phyloP scores from a whole-genome alignment of 2,329 filamentous ascomycete genomes.

The Elsinoe fawcettii region DNA sequence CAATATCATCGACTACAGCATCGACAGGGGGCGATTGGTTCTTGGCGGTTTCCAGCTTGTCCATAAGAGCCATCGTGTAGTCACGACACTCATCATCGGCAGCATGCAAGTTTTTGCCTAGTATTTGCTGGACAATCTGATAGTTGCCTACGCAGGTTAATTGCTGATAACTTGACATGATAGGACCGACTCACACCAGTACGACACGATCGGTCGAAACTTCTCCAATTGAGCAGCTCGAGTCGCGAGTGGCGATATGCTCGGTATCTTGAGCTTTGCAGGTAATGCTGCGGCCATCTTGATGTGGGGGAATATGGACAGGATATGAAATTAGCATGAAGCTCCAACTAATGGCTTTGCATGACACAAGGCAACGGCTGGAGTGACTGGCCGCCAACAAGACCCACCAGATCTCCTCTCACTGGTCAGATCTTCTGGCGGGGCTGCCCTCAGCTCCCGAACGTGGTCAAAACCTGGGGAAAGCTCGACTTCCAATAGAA shows the following conservation, averaged over 20 bases:
- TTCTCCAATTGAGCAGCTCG: constrained; percentile 77
- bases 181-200: constrained; percentile 68
- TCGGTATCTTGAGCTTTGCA: constrained; percentile 57
- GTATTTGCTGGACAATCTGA: constrained; percentile 87
- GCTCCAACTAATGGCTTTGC: not conserved
- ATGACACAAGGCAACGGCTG: not conserved
- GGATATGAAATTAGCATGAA: not conserved
- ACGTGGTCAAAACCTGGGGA: constrained; percentile 6
- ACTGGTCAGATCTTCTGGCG: constrained; percentile 1
- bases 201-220: constrained; percentile 79
- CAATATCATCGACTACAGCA: constrained; percentile 74
- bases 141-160: constrained; percentile 60
- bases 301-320: not conserved
- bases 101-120: constrained; percentile 70
- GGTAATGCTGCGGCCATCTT: constrained; percentile 68
- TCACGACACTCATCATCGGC: constrained; percentile 67
- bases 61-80: constrained; percentile 80
- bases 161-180: not conserved
- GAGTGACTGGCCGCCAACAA: not conserved
- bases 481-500: constrained; percentile 14
- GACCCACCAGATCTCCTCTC: not conserved
- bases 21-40: constrained; percentile 67
- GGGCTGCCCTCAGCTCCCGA: not conserved
- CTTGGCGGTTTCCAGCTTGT: constrained; percentile 81
- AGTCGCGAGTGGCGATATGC: constrained; percentile 75